Evolutionary conservation across 2,329 filamentous ascomycete genomes (phyloP), one percentile per base, ranked within the genome.

Genomic region (Clarireedia monteithiana): DNA sequence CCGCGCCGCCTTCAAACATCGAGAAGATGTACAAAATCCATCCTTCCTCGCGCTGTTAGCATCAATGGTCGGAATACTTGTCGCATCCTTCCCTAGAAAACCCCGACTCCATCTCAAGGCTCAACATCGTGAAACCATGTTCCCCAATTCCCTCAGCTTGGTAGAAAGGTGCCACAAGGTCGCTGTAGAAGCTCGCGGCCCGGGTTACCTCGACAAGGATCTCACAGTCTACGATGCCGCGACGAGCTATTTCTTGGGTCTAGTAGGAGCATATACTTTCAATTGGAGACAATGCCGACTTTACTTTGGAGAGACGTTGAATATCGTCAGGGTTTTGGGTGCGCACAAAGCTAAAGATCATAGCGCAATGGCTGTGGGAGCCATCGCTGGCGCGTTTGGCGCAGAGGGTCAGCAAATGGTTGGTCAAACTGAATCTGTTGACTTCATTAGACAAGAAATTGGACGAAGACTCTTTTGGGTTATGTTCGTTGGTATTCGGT

Each of bases 401-500:
- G 62, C 56, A 44, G 59, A 60, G n/a, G 47, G 54, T 44, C 24
- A 55, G 42, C 39, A 38, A 15, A 44, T 56, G 54, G 20, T 46
- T 40, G 50, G 36, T 34, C 54, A 53, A 27, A 12, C 55, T 10
- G 52, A 62, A 27, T 52, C 56, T 38, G 53, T 87, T 58, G 85
- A 89, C 63, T 84, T 86, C 49, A 80, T 91, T 51, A 84, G 85
- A 65, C 82, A 85, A 64, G 85, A 91, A 70, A 80, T 88, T 48
- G 83, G 86, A 48, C 86, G 88, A 68, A 81, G 87, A 60, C 84
- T 95, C 42, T 96, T 95, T 69, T 96, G 91, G 85, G 85, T 88
- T 23, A 78, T 91, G 62, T 83, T 94, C 59, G 81, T 91, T 5
- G 85, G 85, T 36, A 81, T 89, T 58, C 79, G 85, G 80, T 85